These are phyloP conservation scores for Sambucus nigra DNA, from an alignment of 129 eudicot species.

Conservation along the genomic window DNA sequence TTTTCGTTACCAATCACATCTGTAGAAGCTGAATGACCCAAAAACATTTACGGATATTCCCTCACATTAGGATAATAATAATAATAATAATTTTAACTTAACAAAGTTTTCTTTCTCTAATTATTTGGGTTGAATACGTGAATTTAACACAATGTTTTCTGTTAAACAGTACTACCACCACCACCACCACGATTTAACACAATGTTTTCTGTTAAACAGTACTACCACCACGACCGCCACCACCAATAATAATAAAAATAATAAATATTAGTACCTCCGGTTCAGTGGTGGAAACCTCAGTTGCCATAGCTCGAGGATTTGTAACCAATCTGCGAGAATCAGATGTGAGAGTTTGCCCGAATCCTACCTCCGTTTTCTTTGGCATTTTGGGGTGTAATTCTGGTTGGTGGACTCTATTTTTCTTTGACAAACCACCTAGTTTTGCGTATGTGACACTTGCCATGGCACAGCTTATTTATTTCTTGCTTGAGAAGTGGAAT, in stretches of 20 bases:
- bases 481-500: not conserved
- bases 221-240: too few relatives aligned
- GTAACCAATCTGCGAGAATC: slow-evolving; percentile 10
- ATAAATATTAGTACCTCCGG: slow-evolving; percentile 16
- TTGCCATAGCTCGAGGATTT: slow-evolving; percentile 28
- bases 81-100: too few relatives aligned
- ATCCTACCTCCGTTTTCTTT: slow-evolving; percentile 5
- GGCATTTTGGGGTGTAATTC: slow-evolving; percentile 3
- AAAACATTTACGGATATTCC: too few relatives aligned
- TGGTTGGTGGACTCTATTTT: slow-evolving; percentile 7
- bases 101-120: too few relatives aligned
- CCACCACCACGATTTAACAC: too few relatives aligned
- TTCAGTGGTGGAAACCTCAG: slow-evolving; percentile 19
- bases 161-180: too few relatives aligned
- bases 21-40: too few relatives aligned
- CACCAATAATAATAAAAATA: not conserved
- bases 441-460: slow-evolving; percentile 19
- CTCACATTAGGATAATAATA: too few relatives aligned
- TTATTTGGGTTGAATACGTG: too few relatives aligned
- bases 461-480: slow-evolving; percentile 16
- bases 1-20: too few relatives aligned
- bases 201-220: too few relatives aligned
- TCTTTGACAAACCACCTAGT: slow-evolving; percentile 14
- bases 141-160: too few relatives aligned
- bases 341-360: slow-evolving; percentile 5